A percentile compares a stretch with the other conserved stretches of the same genome.
Conservation (phyloP, 83 land plant genomes). For the Thuja plicata region DNA sequence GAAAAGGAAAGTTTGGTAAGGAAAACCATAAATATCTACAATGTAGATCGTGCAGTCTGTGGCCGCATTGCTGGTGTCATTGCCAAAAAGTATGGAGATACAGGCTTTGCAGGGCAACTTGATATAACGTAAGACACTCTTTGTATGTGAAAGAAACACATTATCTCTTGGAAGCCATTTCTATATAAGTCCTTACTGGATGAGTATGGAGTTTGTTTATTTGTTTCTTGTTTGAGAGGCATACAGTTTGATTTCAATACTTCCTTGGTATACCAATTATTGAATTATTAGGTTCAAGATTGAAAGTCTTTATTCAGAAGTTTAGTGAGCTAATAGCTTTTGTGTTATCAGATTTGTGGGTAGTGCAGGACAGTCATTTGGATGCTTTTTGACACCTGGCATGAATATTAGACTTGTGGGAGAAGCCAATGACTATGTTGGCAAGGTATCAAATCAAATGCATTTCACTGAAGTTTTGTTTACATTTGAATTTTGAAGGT, state of each 20-base stretch:
- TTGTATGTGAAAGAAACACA: neutral
- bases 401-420: slow-evolving; percentile 90
- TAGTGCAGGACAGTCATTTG: slow-evolving; percentile 99
- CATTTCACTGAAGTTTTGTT: neutral
- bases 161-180: neutral
- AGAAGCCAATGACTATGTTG: slow-evolving; percentile 99
- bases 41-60: slow-evolving; percentile 94
- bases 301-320: neutral
- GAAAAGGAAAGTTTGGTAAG: slow-evolving; percentile 72
- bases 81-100: slow-evolving; percentile 96
- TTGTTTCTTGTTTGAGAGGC: slow-evolving; percentile 9
- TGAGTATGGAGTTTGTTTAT: neutral
- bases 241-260: neutral
- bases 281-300: neutral
- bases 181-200: neutral
- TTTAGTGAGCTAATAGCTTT: neutral
- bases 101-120: slow-evolving; percentile 96
- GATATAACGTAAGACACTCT: slow-evolving; percentile 69
- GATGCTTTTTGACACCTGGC: slow-evolving; percentile 90
- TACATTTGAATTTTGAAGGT: slow-evolving; percentile 2
- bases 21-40: slow-evolving; percentile 69
- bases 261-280: neutral
- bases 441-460: slow-evolving; percentile 64
- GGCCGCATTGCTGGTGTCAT: slow-evolving; percentile 92
- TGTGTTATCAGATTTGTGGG: slow-evolving; percentile 69